phyloP scores from a whole-genome alignment of 306 rosid genomes.

The Cucumis hystrix region DNA sequence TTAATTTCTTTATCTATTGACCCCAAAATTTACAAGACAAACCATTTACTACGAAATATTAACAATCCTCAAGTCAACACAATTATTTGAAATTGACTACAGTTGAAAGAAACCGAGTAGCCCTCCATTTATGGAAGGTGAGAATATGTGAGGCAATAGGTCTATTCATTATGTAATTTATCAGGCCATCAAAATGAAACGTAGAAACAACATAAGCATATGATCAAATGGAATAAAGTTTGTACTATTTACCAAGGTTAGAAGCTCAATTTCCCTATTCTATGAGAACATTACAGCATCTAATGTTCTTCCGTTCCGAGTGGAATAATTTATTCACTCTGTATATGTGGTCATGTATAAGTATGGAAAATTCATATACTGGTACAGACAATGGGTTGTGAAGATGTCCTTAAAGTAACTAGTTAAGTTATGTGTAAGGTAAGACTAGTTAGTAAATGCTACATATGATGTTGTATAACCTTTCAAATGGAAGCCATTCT shows the following conservation, averaged over 20 bases:
- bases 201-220: too few species aligned
- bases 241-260: too few species aligned
- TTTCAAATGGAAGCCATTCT: slow-evolving; percentile 35
- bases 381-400: not conserved
- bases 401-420: not conserved
- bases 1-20: too few species aligned
- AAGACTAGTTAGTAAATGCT: not conserved
- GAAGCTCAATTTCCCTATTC: too few species aligned
- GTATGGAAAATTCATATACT: not conserved
- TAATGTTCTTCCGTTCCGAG: too few species aligned
- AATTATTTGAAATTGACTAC: not conserved
- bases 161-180: not conserved
- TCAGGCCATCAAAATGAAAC: not conserved
- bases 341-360: not conserved
- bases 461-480: not conserved
- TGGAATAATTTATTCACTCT: not conserved
- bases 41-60: too few species aligned
- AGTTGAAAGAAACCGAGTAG: not conserved
- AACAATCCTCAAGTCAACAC: not conserved
- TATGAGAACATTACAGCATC: too few species aligned
- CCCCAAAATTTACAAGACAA: too few species aligned
- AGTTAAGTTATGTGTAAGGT: not conserved
- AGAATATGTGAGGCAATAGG: not conserved
- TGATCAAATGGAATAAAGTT: too few species aligned
- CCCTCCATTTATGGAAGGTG: not conserved